Conservation (phyloP, 441 rosid species). For the Oxalis stricta region DNA sequence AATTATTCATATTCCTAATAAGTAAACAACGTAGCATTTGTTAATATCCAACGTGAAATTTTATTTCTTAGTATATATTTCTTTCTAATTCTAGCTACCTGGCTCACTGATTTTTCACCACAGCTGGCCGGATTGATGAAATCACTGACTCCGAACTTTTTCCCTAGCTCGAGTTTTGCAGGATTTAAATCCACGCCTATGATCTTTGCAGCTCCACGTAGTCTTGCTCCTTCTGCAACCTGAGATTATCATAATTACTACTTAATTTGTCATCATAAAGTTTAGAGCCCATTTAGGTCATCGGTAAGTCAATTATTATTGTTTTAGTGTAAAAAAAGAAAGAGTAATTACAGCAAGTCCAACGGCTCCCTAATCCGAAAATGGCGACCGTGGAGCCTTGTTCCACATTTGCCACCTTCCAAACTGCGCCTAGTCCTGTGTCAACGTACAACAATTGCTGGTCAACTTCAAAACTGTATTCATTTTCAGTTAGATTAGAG, state of each 20-base stretch:
- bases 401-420: constrained; percentile 30
- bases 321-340: background rate
- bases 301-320: no score
- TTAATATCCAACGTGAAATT: no score
- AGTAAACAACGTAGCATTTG: no score
- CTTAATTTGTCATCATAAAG: background rate
- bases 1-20: no score
- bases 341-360: constrained; percentile 27
- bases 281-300: no score
- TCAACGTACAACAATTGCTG: no score
- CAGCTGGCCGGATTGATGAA: constrained; percentile 42
- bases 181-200: constrained; percentile 48
- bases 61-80: no score
- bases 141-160: constrained; percentile 43
- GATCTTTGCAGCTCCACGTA: constrained; percentile 33
- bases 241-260: no score
- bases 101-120: constrained; percentile 25
- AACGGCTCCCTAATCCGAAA: constrained; percentile 37
- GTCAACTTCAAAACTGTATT: no score
- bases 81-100: constrained; percentile 30
- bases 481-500: no score
- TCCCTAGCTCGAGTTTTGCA: constrained; percentile 31
- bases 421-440: constrained; percentile 35
- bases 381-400: constrained; percentile 32
- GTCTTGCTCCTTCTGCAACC: constrained; percentile 40